Conservation (phyloP, 163 green algal species). For the Trebouxiophyceae sp. region DNA sequence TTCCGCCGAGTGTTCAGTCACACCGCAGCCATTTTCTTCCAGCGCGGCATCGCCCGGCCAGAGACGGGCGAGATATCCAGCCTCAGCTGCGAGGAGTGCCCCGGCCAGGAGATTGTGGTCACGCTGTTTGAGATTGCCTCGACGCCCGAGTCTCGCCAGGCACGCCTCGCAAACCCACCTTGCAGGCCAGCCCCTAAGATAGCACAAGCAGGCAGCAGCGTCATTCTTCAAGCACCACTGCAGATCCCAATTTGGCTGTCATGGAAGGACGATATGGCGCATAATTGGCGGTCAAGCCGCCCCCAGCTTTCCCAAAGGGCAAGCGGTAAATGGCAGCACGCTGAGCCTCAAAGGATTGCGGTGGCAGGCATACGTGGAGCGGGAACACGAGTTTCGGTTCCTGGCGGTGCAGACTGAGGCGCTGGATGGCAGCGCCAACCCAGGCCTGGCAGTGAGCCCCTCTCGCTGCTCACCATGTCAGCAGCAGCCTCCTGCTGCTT, state of each 20-base stretch:
- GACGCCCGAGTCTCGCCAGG: background rate
- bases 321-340: no score
- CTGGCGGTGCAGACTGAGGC: slow-evolving; percentile 50
- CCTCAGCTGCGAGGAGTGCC: slow-evolving; percentile 51
- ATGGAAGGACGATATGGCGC: no score
- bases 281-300: no score
- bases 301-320: no score
- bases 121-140: slow-evolving; percentile 67
- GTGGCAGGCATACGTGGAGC: slow-evolving; percentile 61
- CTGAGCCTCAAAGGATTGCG: no score
- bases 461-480: background rate
- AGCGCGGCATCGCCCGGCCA: slow-evolving; percentile 67
- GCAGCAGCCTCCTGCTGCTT: background rate
- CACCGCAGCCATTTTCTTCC: slow-evolving; percentile 72
- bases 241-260: no score
- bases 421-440: slow-evolving; percentile 13
- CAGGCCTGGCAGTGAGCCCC: slow-evolving; percentile 6
- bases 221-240: no score
- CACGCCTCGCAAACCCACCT: background rate
- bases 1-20: slow-evolving; percentile 82
- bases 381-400: slow-evolving; percentile 90
- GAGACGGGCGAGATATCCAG: slow-evolving; percentile 63
- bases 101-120: slow-evolving; percentile 51
- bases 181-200: no score
- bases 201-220: no score